These are phyloP conservation scores for Verticillium klebahnii DNA, from an alignment of 2,329 filamentous ascomycete genomes.

Conservation along the genomic window DNA sequence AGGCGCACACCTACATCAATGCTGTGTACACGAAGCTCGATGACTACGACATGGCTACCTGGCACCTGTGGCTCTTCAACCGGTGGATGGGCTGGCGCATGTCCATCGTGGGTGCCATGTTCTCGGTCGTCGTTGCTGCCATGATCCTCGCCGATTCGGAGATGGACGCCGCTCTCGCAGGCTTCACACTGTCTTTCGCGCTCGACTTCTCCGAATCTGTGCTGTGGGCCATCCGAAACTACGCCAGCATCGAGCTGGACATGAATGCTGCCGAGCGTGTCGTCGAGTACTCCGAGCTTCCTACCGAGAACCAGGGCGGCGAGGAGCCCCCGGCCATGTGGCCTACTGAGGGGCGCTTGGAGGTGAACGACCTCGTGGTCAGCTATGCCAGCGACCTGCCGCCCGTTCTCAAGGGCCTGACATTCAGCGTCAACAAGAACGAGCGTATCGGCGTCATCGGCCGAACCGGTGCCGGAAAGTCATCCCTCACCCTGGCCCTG, in stretches of 20 bases:
- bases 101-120: constrained; percentile 63
- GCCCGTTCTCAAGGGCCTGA: constrained; percentile 65
- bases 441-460: constrained; percentile 74
- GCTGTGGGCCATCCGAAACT: constrained; percentile 62
- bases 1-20: constrained; percentile 59
- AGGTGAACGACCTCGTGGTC: constrained; percentile 69
- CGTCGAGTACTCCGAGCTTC: constrained; percentile 66
- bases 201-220: constrained; percentile 63
- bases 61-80: constrained; percentile 68
- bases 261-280: constrained; percentile 78
- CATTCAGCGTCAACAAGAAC: constrained; percentile 60
- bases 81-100: constrained; percentile 75
- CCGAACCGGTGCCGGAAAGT: constrained; percentile 74
- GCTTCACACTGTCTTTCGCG: constrained; percentile 71
- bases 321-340: constrained; percentile 62
- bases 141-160: constrained; percentile 57
- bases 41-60: constrained; percentile 59
- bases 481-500: constrained; percentile 67
- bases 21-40: constrained; percentile 69
- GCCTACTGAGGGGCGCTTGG: constrained; percentile 69
- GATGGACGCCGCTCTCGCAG: constrained; percentile 67
- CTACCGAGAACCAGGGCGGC: constrained; percentile 62
- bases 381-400: constrained; percentile 67
- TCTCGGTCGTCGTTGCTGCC: constrained; percentile 60
- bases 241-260: constrained; percentile 67